A percentile compares a stretch with the other conserved stretches of the same genome.
phyloP scores from a whole-genome alignment of 441 rosid genomes.

The Brassica balearica region DNA sequence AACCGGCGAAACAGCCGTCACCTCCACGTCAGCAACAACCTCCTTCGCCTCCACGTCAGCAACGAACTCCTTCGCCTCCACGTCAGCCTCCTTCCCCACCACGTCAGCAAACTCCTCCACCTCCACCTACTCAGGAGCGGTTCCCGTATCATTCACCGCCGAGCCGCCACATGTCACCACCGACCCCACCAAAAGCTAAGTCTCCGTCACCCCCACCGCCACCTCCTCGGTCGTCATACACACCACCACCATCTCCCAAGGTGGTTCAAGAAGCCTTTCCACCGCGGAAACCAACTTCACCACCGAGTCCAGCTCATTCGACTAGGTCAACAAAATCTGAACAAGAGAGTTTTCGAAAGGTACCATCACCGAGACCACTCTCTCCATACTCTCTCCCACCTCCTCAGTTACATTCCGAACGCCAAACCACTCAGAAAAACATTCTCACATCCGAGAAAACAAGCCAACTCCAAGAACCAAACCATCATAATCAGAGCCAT shows the following conservation, averaged over 20 bases:
- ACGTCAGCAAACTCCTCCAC: slow-evolving; percentile 24
- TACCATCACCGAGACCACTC: slow-evolving; percentile 53
- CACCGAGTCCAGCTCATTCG: slow-evolving; percentile 41
- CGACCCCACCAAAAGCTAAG: slow-evolving; percentile 40
- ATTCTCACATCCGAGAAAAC: slow-evolving; percentile 67
- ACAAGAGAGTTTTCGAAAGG: slow-evolving; percentile 44
- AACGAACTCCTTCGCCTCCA: slow-evolving; percentile 23
- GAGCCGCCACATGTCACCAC: slow-evolving; percentile 39
- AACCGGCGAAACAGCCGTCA: slow-evolving; percentile 23
- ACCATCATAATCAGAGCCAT: slow-evolving; percentile 23
- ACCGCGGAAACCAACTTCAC: slow-evolving; percentile 37
- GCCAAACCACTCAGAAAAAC: slow-evolving; percentile 67
- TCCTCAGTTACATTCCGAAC: slow-evolving; percentile 52
- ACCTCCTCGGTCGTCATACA: slow-evolving; percentile 37
- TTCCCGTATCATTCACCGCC: slow-evolving; percentile 35
- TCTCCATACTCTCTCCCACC: slow-evolving; percentile 83
- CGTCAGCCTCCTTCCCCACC: slow-evolving; percentile 5
- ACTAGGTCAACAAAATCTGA: slow-evolving; percentile 31
- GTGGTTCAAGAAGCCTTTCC: slow-evolving; percentile 40
- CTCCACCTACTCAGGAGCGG: slow-evolving; percentile 37
- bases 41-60: slow-evolving; percentile 46
- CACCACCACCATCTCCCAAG: slow-evolving; percentile 46
- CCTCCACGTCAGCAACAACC: slow-evolving; percentile 44
- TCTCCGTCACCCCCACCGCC: slow-evolving; percentile 28
- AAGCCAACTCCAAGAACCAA: slow-evolving; percentile 48